Evolutionary conservation across 768 basidiomycete species (phyloP), one percentile per base, ranked within the genome.

Genomic region (Pleurotus pulmonarius): DNA sequence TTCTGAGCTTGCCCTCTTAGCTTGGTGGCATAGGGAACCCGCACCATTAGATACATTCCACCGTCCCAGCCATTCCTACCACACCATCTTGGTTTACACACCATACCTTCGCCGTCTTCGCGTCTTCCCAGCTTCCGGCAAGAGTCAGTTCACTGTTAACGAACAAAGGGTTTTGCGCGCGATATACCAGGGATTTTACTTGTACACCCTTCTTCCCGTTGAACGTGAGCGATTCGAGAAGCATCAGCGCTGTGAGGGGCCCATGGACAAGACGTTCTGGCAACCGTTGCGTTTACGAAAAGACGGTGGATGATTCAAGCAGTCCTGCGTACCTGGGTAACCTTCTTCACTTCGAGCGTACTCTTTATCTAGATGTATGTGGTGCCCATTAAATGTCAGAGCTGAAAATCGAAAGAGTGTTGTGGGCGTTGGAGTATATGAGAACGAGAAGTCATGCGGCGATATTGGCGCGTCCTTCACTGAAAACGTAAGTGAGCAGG

Each of bases 341-440:
- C 88, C 88, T 69, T 94, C 88, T 16, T 73, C 75, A 22, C 72
- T 69, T 44, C 79, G 82, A 5, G 88, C 83, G 65, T 86, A 91
- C 20, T 85, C 82, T 57, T 83, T 83, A 70, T 93, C 90, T 24
- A 93, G 79, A 69, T 94, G 92, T 60, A 94, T 90, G 61, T 84
- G 79, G 61, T 94, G 92, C 11, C 83, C 88, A 62, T 94, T 94
- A 73, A 91, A 92, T 61, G 86, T 93, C 20, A 94, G 74, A 16
- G 92, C 90, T 4, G 90, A 93, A 71, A 88, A 94, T 20, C 90
- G 84, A 74, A 94, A 94, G 18, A 94, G 73, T 0, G 87, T 90
- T 7, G 85, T 83, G 37, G 83, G 69, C 22, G 80, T 83, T 3
- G 91, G 91, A 12, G 71, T 81, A 64, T 85, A 91, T 26, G 72